These are phyloP conservation scores for Hanseniaspora singularis DNA, from an alignment of 805 yeast species.

Conservation along the genomic window DNA sequence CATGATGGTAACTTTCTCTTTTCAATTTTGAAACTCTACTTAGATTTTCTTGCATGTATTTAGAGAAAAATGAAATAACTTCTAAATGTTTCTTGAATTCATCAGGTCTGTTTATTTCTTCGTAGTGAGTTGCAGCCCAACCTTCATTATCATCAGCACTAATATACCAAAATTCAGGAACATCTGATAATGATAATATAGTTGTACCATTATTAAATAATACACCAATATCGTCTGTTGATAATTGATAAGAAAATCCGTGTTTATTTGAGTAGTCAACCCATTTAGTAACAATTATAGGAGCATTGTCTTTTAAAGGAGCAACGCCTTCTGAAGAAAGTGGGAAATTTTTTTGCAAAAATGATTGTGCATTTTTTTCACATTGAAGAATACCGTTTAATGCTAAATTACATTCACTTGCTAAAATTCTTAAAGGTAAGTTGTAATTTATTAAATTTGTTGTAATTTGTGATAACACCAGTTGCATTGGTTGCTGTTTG, in stretches of 20 bases:
- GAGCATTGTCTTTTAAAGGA: slow-evolving; percentile 30
- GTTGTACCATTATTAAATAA: slow-evolving; percentile 77
- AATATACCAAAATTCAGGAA: slow-evolving; percentile 55
- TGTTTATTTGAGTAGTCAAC: slow-evolving; percentile 93
- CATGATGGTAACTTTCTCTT: slow-evolving; percentile 47
- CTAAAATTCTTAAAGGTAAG: slow-evolving; percentile 30
- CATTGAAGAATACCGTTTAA: slow-evolving; percentile 36
- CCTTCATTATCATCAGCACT: slow-evolving; percentile 39
- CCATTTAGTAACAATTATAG: slow-evolving; percentile 82
- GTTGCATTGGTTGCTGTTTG: slow-evolving; percentile 16
- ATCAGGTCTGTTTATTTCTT: slow-evolving; percentile 34
- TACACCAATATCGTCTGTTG: slow-evolving; percentile 83
- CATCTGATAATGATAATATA: slow-evolving; percentile 56
- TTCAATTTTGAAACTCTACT: slow-evolving; percentile 52
- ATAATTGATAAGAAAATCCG: slow-evolving; percentile 86
- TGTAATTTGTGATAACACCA: slow-evolving; percentile 21
- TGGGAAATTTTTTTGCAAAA: slow-evolving; percentile 9
- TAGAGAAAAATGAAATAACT: slow-evolving; percentile 76
- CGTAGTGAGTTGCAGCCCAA: slow-evolving; percentile 42
- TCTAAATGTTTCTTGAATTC: slow-evolving; percentile 59
- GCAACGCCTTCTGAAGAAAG: neutral
- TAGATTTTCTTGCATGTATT: slow-evolving; percentile 82
- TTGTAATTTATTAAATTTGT: slow-evolving; percentile 31
- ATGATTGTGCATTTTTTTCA: slow-evolving; percentile 21
- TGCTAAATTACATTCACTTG: slow-evolving; percentile 37